A percentile compares a stretch with the other conserved stretches of the same genome.
phyloP scores from a whole-genome alignment of 495 filamentous ascomycete species.

The Penicillium cataractarum region DNA sequence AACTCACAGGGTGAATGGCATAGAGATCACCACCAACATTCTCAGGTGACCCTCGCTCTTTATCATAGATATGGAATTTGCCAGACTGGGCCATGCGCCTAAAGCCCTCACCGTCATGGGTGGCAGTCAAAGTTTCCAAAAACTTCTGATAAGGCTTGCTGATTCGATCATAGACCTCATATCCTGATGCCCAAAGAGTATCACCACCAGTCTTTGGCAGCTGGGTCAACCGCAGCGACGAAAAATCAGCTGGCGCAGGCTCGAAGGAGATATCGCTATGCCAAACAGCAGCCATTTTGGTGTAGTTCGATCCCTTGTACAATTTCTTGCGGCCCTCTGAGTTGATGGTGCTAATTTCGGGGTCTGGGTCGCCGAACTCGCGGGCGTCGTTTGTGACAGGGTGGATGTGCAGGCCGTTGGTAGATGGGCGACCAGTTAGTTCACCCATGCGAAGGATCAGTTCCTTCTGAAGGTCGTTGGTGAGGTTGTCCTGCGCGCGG shows the following conservation, averaged over 20 bases:
- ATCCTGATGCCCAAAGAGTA: slow-evolving; percentile 72
- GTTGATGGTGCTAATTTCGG: slow-evolving; percentile 70
- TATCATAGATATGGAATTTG: slow-evolving; percentile 54
- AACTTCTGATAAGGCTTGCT: slow-evolving; percentile 62
- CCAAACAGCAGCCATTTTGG: slow-evolving; percentile 43
- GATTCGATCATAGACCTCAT: slow-evolving; percentile 74
- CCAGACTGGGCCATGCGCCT: slow-evolving; percentile 22
- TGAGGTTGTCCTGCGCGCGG: slow-evolving; percentile 63
- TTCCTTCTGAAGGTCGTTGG: slow-evolving; percentile 63
- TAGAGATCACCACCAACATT: slow-evolving; percentile 60
- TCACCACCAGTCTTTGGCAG: slow-evolving; percentile 66
- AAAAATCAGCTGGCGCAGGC: slow-evolving; percentile 62
- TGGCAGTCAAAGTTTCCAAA: slow-evolving; percentile 64
- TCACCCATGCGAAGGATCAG: slow-evolving; percentile 61
- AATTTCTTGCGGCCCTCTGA: slow-evolving; percentile 58
- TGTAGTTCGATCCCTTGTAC: slow-evolving; percentile 23
- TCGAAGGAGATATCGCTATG: slow-evolving; percentile 71
- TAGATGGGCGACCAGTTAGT: slow-evolving; percentile 59
- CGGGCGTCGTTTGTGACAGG: slow-evolving; percentile 57
- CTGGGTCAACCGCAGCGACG: slow-evolving; percentile 54
- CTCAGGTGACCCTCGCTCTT: slow-evolving; percentile 61
- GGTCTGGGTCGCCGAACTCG: slow-evolving; percentile 56
- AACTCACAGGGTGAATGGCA: slow-evolving; percentile 58
- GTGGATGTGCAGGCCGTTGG: slow-evolving; percentile 66
- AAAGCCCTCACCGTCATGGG: slow-evolving; percentile 41